phyloP scores from a whole-genome alignment of 2,329 filamentous ascomycete species.

The Pseudogymnoascus sp. region DNA sequence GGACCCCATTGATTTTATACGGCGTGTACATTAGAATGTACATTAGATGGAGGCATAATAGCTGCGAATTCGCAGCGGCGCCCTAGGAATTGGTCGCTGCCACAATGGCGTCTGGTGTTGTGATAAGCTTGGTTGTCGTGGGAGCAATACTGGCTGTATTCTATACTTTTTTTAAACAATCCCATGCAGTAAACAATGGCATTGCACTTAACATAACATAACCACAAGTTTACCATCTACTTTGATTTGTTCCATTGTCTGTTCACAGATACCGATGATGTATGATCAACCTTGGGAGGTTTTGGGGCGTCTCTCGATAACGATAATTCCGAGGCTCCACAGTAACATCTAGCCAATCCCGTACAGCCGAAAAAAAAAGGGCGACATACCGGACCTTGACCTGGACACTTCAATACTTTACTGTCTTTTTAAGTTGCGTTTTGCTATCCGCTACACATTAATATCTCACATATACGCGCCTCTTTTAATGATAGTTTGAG shows the following conservation, averaged over 20 bases:
- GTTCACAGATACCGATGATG: background rate
- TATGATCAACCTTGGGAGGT: constrained; percentile 3
- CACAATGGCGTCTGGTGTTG: background rate
- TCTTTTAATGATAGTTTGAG: background rate
- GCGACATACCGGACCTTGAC: background rate
- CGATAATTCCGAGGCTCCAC: constrained; percentile 5
- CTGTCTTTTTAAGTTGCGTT: background rate
- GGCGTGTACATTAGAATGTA: background rate
- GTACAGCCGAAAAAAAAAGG: constrained; percentile 5
- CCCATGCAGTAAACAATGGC: background rate
- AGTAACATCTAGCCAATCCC: background rate
- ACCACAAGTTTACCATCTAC: background rate
- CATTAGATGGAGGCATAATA: constrained; percentile 1
- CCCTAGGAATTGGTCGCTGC: background rate
- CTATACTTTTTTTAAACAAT: background rate
- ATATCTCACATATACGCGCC: background rate
- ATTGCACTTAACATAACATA: background rate
- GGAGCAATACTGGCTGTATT: background rate
- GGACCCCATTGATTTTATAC: constrained; percentile 1
- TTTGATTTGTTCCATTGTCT: background rate
- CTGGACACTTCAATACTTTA: background rate
- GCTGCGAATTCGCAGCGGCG: background rate
- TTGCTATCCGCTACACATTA: background rate
- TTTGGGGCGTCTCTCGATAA: background rate
- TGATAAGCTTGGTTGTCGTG: background rate